A percentile compares a stretch with the other conserved stretches of the same genome.
Evolutionary conservation across 1,284 basidiomycete species (phyloP).

Genomic region (Papiliotrema laurentii): DNA sequence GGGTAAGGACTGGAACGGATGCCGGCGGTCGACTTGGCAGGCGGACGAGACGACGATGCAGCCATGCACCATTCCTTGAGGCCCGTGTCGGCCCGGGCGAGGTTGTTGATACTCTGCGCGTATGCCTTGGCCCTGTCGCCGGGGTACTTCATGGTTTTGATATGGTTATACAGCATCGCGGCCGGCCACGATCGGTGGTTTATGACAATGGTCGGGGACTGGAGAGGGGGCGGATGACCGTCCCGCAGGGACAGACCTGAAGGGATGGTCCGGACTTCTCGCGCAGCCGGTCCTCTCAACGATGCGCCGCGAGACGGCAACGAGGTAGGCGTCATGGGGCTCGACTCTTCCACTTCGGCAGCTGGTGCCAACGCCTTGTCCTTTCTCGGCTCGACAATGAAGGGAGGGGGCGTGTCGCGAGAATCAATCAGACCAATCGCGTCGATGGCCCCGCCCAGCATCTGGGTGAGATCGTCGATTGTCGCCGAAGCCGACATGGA

Average conservation of each 20-base stretch:
- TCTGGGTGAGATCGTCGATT: slow-evolving; percentile 43
- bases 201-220: slow-evolving; percentile 32
- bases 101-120: slow-evolving; percentile 75
- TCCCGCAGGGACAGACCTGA: slow-evolving; percentile 2
- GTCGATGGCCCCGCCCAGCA: slow-evolving; percentile 46
- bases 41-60: slow-evolving; percentile 33
- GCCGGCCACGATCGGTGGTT: slow-evolving; percentile 57
- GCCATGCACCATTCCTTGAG: slow-evolving; percentile 68
- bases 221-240: neutral
- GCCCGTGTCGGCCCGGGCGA: slow-evolving; percentile 71
- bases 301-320: slow-evolving; percentile 45
- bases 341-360: slow-evolving; percentile 53
- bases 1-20: slow-evolving; percentile 13
- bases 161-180: slow-evolving; percentile 69
- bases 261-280: neutral
- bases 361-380: slow-evolving; percentile 44
- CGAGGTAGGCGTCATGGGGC: slow-evolving; percentile 18
- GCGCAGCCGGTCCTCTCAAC: slow-evolving; percentile 7
- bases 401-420: slow-evolving; percentile 34
- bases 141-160: slow-evolving; percentile 58
- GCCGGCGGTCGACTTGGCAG: slow-evolving; percentile 6
- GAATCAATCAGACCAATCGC: slow-evolving; percentile 42
- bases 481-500: slow-evolving; percentile 19
- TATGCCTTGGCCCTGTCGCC: slow-evolving; percentile 73
- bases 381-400: slow-evolving; percentile 20